These are phyloP conservation scores for Cadophora sp. DNA, from an alignment of 2,329 filamentous ascomycete genomes.

Conservation along the genomic window DNA sequence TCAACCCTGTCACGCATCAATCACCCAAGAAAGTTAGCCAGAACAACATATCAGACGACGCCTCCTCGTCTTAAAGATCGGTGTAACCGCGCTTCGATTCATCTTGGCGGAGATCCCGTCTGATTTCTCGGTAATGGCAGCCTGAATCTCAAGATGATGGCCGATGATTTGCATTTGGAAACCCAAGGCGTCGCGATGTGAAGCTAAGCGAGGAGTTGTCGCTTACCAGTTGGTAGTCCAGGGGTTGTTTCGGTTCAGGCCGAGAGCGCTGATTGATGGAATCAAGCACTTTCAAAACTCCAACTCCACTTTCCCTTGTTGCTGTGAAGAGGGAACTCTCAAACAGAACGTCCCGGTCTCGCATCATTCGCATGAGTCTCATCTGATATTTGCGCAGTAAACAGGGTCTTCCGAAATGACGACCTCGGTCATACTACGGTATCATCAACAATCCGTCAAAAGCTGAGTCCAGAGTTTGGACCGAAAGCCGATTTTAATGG, in stretches of 20 bases:
- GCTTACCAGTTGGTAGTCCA: neutral
- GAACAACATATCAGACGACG: slow-evolving; percentile 26
- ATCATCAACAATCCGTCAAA: neutral
- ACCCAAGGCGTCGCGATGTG: slow-evolving; percentile 23
- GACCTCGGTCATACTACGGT: neutral
- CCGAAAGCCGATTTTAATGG: neutral
- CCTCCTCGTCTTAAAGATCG: slow-evolving; percentile 12
- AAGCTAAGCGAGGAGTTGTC: slow-evolving; percentile 22
- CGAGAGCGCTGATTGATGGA: slow-evolving; percentile 27
- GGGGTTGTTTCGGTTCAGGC: slow-evolving; percentile 12
- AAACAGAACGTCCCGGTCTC: neutral
- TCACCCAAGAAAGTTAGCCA: slow-evolving; percentile 1
- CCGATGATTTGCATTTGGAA: slow-evolving; percentile 20
- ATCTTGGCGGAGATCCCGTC: slow-evolving; percentile 22
- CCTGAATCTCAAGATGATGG: slow-evolving; percentile 14
- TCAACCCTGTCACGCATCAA: slow-evolving; percentile 5
- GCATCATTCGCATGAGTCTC: neutral
- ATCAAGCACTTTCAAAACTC: slow-evolving; percentile 13
- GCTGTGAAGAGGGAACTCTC: neutral
- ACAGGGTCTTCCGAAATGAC: neutral
- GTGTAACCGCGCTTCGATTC: slow-evolving; percentile 18
- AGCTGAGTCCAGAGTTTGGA: neutral
- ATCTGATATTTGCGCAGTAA: neutral
- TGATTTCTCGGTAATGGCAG: slow-evolving; percentile 13
- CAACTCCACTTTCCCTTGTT: neutral